Base-by-base conservation (phyloP, 345 rosid genomes). In the Physaria fendleri region DNA sequence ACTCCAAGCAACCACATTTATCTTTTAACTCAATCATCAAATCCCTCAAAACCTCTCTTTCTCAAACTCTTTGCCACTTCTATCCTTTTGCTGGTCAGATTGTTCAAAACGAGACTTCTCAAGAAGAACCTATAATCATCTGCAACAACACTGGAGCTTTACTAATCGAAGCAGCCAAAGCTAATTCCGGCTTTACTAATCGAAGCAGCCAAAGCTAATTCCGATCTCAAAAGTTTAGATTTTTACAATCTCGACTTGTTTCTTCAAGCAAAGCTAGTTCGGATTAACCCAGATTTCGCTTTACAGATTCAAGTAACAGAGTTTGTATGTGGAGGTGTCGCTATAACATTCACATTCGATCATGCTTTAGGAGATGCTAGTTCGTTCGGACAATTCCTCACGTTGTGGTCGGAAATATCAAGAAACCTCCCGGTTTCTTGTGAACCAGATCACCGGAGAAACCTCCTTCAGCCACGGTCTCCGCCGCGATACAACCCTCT, bases 331-430 rank as follows among this genome's bases (percentile, higher is more conserved):
- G 91, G 97, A 45, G 82, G 95, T 55, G 60, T 81, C 57, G 84
- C 91, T 1, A 5, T 85, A 37, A 73, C 95, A 5, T 82, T 85
- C 76, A 83, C 88, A 43, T 90, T 90, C 28, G 90, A 87, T 64
- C 95, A 90, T 58, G 93, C 90, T 34, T 83, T 90, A 6, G 94
- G 97, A 1, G 95, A 90, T 20, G 95, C 94, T 5, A 74, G 66
- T 62, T 66, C 97, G 45, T 85, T 90, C 9, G 77, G 79, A 2
- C 80, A 77, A 25, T 87, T 87, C 71, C 82, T 87, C 37, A 32
- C 71, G 27, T 75, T 77, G 1, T 87, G 95, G 94, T 83, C 91
- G 8, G 84, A 82, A 71, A 68, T 83, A 65, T 76, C 95, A 17
- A 83, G 59, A 57, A 68, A 75, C n/a, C n/a, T n/a, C n/a, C n/a